Evolutionary conservation across 495 filamentous ascomycete genomes (phyloP).

Genomic region (Physcia stellaris): DNA sequence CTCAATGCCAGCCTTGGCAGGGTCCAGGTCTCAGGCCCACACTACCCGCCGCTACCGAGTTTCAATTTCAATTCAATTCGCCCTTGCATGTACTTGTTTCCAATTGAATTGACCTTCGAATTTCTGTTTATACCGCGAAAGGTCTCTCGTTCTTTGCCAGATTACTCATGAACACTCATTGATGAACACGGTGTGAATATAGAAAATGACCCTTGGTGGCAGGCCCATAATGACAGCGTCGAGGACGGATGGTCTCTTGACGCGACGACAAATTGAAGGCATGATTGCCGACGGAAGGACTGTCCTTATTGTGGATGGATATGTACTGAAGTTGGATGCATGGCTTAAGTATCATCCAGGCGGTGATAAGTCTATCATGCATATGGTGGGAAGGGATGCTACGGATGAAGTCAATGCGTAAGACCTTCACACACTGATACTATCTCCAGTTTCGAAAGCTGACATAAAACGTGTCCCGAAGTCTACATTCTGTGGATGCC

Average conservation of each 20-base stretch:
- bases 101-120: constrained; percentile 5
- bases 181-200: constrained; percentile 1
- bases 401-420: constrained; percentile 92
- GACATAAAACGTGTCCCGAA: constrained; percentile 21
- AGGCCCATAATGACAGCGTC: constrained; percentile 11
- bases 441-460: constrained; percentile 4
- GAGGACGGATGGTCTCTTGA: constrained; percentile 39
- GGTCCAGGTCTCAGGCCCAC: no score
- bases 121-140: constrained; percentile 3
- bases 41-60: no score
- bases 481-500: constrained; percentile 73
- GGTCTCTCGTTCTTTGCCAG: no score
- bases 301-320: constrained; percentile 66
- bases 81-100: no score
- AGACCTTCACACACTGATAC: constrained; percentile 26
- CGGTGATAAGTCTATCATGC: constrained; percentile 79
- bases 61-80: no score
- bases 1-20: no score
- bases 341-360: constrained; percentile 87
- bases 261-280: constrained; percentile 68
- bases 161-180: not conserved
- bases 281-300: constrained; percentile 75
- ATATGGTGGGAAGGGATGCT: constrained; percentile 94
- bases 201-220: constrained; percentile 7
- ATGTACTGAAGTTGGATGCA: constrained; percentile 74